Conservation (phyloP, 2,329 filamentous ascomycete genomes). For the Colletotrichum cereale region DNA sequence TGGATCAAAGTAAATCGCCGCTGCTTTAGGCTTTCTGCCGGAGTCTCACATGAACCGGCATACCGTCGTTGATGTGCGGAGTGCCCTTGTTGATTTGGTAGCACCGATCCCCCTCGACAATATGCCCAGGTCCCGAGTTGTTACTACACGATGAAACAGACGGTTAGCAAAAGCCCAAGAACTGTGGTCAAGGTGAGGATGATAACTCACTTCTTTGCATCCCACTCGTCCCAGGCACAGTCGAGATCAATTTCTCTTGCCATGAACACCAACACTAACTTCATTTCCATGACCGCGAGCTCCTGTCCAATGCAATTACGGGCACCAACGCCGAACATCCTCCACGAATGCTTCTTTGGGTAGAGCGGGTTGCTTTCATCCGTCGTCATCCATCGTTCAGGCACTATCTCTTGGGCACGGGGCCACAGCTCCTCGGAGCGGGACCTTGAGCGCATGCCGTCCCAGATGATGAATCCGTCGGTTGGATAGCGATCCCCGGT, state of each 20-base stretch:
- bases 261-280: slow-evolving; percentile 61
- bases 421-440: slow-evolving; percentile 53
- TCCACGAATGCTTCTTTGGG: slow-evolving; percentile 56
- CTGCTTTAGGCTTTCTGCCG: neutral
- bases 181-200: no score
- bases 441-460: slow-evolving; percentile 35
- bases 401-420: slow-evolving; percentile 53
- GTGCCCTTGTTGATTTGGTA: slow-evolving; percentile 47
- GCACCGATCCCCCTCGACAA: slow-evolving; percentile 48
- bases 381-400: slow-evolving; percentile 56
- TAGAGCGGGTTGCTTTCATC: slow-evolving; percentile 33
- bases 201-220: slow-evolving; percentile 45
- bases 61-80: slow-evolving; percentile 52
- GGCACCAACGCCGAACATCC: slow-evolving; percentile 65
- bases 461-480: slow-evolving; percentile 46
- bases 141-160: slow-evolving; percentile 32
- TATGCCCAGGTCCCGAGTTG: slow-evolving; percentile 43
- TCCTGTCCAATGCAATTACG: slow-evolving; percentile 68
- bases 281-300: slow-evolving; percentile 66
- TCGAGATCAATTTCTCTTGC: slow-evolving; percentile 64
- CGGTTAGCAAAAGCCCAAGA: neutral
- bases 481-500: slow-evolving; percentile 52
- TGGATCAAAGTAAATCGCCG: neutral
- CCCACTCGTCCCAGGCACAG: slow-evolving; percentile 56
- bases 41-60: slow-evolving; percentile 52